These are phyloP conservation scores for Fistulinella prunicolor DNA, from an alignment of 768 basidiomycete species.

Conservation along the genomic window DNA sequence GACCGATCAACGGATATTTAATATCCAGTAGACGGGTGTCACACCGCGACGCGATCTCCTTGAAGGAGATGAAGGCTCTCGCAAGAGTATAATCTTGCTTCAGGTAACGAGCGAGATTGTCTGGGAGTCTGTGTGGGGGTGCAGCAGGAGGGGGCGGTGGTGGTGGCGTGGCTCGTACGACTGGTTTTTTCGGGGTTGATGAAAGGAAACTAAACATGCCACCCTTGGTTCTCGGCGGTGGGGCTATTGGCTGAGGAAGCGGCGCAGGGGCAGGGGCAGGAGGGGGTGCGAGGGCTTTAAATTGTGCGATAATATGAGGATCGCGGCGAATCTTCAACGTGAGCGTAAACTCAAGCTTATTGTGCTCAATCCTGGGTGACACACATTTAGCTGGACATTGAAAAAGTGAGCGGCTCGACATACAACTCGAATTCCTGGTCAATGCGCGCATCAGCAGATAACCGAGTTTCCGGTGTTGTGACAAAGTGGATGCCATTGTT, in stretches of 20 bases:
- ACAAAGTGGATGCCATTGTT: slow-evolving; percentile 98
- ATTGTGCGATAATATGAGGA: slow-evolving; percentile 78
- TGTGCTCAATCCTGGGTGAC: slow-evolving; percentile 74
- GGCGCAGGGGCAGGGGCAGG: slow-evolving; percentile 44
- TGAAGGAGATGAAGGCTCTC: slow-evolving; percentile 85
- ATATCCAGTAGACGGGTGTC: slow-evolving; percentile 85
- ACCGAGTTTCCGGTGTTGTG: slow-evolving; percentile 75
- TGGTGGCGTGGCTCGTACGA: slow-evolving; percentile 37
- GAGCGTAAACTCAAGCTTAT: slow-evolving; percentile 92
- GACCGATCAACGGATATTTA: slow-evolving; percentile 76
- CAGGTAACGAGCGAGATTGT: slow-evolving; percentile 80
- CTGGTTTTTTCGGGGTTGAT: slow-evolving; percentile 68
- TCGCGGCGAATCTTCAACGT: slow-evolving; percentile 85
- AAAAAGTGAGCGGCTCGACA: slow-evolving; percentile 27
- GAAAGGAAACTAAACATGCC: slow-evolving; percentile 77
- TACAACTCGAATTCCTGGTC: slow-evolving; percentile 92
- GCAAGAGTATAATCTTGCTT: slow-evolving; percentile 87
- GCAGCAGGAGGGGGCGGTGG: slow-evolving; percentile 37
- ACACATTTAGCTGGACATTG: background rate
- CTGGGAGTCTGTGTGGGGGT: slow-evolving; percentile 48
- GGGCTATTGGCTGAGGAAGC: slow-evolving; percentile 41
- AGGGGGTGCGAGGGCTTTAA: slow-evolving; percentile 57
- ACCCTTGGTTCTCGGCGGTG: slow-evolving; percentile 51
- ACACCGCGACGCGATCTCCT: slow-evolving; percentile 78
- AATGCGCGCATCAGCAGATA: slow-evolving; percentile 58